Base-by-base conservation (phyloP, 177 flowering plant genomes). In the Telopea speciosissima region DNA sequence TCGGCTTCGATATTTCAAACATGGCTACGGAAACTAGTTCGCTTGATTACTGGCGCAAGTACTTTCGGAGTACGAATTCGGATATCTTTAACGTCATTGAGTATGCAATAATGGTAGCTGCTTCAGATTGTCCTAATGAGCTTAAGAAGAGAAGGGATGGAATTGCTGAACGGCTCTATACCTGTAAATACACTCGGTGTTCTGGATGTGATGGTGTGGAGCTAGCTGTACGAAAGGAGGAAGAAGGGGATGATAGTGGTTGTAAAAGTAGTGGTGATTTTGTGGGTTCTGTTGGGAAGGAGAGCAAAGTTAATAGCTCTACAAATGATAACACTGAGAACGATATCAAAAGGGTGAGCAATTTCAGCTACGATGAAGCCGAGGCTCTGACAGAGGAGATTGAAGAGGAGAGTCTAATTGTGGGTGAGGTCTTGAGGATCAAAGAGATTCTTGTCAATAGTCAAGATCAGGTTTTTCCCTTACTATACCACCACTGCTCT, bases 331-430 rank as follows among this genome's bases (percentile, higher is more conserved):
- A 68, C 44, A 72, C 22, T 62, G 83, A 72, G 62, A 66, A 70
- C 80, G 78, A 79, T 24, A 36, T 26, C 68, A 80, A 79, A 54
- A 82, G 70, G 58, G 81, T 74, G 7, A 87, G 86, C 74, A 83
- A 83, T 76, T 85, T 70, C 54, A 92, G 90, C 75, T 90, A 78
- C 79, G 94, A 85, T 33, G 97, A 87, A 64, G 97, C 88, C 23
- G 98, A 90, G 81, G 97, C 93, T 9, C 78, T 92, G 82, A 90
- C 88, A 26, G 94, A 91, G 76, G 97, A 85, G 80, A 84, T 94
- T 80, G 99, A 95, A 67, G 90, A 89, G 76, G 89, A 79, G 79
- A 76, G 72, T 69, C 83, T 76, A 76, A 69, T 77, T 73, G 72
- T 83, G 75, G 84, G 73, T 13, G 97, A 95, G 83, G 96, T 95